A percentile compares a stretch with the other conserved stretches of the same genome.
Evolutionary conservation across 371 early-diverging fungal genomes (phyloP).

Genomic region (Umbelopsis sp.): DNA sequence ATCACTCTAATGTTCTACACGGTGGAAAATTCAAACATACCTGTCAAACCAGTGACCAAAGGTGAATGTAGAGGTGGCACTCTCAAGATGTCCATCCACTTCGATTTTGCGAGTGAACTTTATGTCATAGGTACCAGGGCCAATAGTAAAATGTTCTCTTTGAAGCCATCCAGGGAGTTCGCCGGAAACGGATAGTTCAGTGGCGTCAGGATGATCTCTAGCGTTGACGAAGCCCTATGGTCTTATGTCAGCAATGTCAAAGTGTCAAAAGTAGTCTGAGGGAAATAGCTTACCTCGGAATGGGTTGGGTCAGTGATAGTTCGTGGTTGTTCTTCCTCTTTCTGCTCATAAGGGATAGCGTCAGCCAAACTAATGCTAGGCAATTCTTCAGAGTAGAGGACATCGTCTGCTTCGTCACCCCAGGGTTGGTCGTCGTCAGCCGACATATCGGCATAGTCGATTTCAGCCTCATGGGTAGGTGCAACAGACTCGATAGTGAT

Average conservation of each 20-base stretch:
- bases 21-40: slow-evolving; percentile 31
- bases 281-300: background rate
- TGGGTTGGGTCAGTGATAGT: slow-evolving; percentile 7
- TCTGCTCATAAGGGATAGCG: background rate
- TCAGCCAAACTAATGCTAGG: background rate
- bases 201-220: slow-evolving; percentile 37
- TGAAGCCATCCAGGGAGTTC: slow-evolving; percentile 65
- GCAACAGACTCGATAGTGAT: background rate
- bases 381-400: background rate
- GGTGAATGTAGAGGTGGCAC: slow-evolving; percentile 61
- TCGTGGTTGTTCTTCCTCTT: background rate
- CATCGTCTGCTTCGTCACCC: background rate
- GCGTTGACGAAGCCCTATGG: slow-evolving; percentile 49
- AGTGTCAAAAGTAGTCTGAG: too few relatives aligned
- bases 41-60: slow-evolving; percentile 78
- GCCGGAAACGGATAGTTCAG: slow-evolving; percentile 51
- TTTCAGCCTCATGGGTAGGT: background rate
- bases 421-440: background rate
- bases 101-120: slow-evolving; percentile 65
- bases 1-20: background rate
- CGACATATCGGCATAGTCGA: background rate
- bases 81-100: slow-evolving; percentile 62
- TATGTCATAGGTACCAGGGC: slow-evolving; percentile 67
- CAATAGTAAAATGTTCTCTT: slow-evolving; percentile 67
- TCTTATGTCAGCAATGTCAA: background rate